A percentile compares a stretch with the other conserved stretches of the same genome.
Conservation (phyloP, 305 asterid species). For the Fraxinus latifolia region DNA sequence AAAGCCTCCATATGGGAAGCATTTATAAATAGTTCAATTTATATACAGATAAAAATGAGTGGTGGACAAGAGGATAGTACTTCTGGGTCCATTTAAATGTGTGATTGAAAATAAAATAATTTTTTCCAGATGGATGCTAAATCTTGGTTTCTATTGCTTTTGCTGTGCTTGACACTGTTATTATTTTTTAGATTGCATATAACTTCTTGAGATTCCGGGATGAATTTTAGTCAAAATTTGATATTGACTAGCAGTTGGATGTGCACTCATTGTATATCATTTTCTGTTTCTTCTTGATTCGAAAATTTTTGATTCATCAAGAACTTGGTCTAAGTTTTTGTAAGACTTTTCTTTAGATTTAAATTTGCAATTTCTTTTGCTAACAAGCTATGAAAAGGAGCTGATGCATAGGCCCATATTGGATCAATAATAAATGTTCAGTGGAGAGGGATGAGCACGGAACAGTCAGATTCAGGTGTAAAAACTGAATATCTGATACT, state of each 20-base stretch:
- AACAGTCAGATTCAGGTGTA: background rate
- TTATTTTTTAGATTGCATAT: background rate
- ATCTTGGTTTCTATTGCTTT: background rate
- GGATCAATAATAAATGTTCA: background rate
- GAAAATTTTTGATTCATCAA: background rate
- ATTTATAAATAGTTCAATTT: background rate
- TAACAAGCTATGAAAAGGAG: background rate
- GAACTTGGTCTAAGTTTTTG: background rate
- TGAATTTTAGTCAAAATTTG: background rate
- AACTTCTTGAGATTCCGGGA: background rate
- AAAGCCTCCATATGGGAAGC: background rate
- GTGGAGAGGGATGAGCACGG: background rate
- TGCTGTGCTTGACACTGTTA: background rate
- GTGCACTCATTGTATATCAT: background rate
- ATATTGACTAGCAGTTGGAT: background rate
- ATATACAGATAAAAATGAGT: background rate
- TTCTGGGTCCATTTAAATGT: background rate
- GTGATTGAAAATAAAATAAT: background rate
- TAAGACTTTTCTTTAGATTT: background rate
- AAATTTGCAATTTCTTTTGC: background rate
- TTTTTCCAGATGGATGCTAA: background rate
- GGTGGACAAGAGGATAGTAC: background rate
- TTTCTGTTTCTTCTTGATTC: background rate
- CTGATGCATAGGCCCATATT: background rate
- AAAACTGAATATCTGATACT: background rate